A percentile compares a stretch with the other conserved stretches of the same genome.
Conservation (phyloP, 371 early-diverging fungal genomes). For the Syncephalastrum sp. region DNA sequence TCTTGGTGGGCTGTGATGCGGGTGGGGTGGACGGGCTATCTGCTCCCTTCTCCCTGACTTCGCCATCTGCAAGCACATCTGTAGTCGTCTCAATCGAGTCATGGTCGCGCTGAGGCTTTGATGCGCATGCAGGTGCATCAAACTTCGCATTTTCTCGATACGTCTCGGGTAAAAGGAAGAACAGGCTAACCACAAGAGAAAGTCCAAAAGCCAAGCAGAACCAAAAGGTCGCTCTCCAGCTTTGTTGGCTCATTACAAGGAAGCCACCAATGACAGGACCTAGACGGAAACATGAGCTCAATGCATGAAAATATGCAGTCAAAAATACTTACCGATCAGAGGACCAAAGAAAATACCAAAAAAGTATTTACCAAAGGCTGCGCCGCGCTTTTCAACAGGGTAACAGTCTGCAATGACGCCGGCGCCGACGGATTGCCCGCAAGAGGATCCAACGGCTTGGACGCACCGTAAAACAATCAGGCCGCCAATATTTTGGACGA, state of each 20-base stretch:
- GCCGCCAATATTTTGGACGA: slow-evolving; percentile 54
- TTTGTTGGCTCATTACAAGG: slow-evolving; percentile 28
- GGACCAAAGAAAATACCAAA: slow-evolving; percentile 58
- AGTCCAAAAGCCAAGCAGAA: slow-evolving; percentile 56
- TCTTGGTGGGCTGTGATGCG: background rate
- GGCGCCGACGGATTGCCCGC: slow-evolving; percentile 42
- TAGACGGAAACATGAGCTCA: slow-evolving; percentile 4
- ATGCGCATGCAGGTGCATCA: slow-evolving; percentile 1
- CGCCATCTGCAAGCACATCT: background rate
- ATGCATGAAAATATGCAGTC: background rate
- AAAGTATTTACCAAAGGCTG: slow-evolving; percentile 47
- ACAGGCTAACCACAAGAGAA: slow-evolving; percentile 37
- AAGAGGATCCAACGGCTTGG: slow-evolving; percentile 69
- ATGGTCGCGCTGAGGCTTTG: background rate
- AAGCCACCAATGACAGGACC: slow-evolving; percentile 35
- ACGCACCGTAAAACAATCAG: slow-evolving; percentile 69
- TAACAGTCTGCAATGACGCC: slow-evolving; percentile 24
- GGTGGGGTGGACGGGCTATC: no score
- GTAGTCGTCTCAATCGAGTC: background rate
- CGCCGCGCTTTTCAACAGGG: slow-evolving; percentile 27
- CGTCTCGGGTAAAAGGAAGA: slow-evolving; percentile 64
- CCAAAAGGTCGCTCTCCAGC: slow-evolving; percentile 69
- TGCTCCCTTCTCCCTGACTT: slow-evolving; percentile 2
- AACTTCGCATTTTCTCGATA: slow-evolving; percentile 39
- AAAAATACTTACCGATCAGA: slow-evolving; percentile 19